Evolutionary conservation across 2,329 filamentous ascomycete genomes (phyloP), one percentile per base, ranked within the genome.

Genomic region (Aureobasidium zeae): DNA sequence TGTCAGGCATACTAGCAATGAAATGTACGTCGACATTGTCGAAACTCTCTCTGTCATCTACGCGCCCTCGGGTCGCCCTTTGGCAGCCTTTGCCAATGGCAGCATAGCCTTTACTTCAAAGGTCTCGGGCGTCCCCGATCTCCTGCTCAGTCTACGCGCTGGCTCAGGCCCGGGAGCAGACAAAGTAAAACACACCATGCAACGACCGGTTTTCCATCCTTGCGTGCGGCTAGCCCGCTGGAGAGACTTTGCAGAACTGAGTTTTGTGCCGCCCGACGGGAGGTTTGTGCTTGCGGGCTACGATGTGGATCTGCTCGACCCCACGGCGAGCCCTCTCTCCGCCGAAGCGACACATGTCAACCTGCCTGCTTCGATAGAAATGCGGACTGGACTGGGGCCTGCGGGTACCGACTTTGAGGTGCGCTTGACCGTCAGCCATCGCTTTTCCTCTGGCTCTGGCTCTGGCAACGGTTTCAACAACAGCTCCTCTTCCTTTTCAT

Each of bases 31-130:
- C 46, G 91, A 98, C 60, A 79, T 98, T 10, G 79, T 98, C 49
- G 91, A 98, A 67, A 86, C 85, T 1, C 70, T 98, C 0, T 77
- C 80, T 1, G 86, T 95, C 29, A 94, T 83, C 0, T 74, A 96
- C 30, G 87, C 91, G 0, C 91, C 91, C 0, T 95, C 88, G 0
- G 91, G 91, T 4, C 75, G 87, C 11, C 82, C 89, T 1, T 72
- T 98, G 16, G 80, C 86, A 6, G 89, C 91, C 3, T 81, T 94
- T 51, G 84, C 86, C 11, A 84, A 91, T 54, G 91, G 91, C 12
- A 93, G 86, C 4, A 89, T 98, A 52, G 88, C 86, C 2, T 96
- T 96, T 61, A 96, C 86, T 0, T 81, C 84, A 43, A 95, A 96
- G 59, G 86, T 98, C 29, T 95, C 89, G 1, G 91, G 91, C 4